phyloP scores from a whole-genome alignment of 495 filamentous ascomycete genomes.

The Chaetomidium leptoderma region DNA sequence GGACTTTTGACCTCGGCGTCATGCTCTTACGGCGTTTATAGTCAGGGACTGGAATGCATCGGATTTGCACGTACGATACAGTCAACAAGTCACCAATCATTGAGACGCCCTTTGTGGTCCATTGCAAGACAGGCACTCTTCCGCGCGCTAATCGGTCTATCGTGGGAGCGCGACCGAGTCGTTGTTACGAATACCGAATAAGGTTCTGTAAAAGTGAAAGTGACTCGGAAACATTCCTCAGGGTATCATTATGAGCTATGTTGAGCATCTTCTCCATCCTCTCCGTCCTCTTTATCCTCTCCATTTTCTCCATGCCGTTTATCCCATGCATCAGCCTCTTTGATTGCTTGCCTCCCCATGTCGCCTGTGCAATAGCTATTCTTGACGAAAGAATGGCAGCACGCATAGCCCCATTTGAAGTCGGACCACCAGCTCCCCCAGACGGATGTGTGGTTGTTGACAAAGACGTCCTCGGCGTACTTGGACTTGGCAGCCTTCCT shows the following conservation, averaged over 20 bases:
- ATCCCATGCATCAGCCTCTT: constrained; percentile 29
- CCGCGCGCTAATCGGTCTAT: no score
- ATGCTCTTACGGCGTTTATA: constrained; percentile 35
- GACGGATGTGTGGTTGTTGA: constrained; percentile 87
- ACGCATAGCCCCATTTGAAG: constrained; percentile 96
- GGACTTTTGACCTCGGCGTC: constrained; percentile 29
- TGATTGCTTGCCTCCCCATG: constrained; percentile 61
- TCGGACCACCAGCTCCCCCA: constrained; percentile 98
- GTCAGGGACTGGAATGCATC: constrained; percentile 33
- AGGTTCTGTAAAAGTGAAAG: no score
- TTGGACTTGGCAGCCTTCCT: constrained; percentile 75
- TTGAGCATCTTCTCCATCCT: background rate
- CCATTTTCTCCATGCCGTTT: constrained; percentile 17
- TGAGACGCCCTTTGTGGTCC: background rate
- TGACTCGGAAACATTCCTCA: background rate
- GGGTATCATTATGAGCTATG: constrained; percentile 30
- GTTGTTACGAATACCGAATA: no score
- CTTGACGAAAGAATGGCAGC: constrained; percentile 87
- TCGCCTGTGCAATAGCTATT: constrained; percentile 97
- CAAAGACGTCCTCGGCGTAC: constrained; percentile 79
- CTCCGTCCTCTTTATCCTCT: constrained; percentile 24
- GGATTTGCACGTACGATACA: constrained; percentile 22
- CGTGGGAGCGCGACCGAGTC: no score
- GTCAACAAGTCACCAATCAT: constrained; percentile 19
- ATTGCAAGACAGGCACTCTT: no score